Conservation (phyloP, 768 basidiomycete genomes). For the Boletus tylopilopsis region DNA sequence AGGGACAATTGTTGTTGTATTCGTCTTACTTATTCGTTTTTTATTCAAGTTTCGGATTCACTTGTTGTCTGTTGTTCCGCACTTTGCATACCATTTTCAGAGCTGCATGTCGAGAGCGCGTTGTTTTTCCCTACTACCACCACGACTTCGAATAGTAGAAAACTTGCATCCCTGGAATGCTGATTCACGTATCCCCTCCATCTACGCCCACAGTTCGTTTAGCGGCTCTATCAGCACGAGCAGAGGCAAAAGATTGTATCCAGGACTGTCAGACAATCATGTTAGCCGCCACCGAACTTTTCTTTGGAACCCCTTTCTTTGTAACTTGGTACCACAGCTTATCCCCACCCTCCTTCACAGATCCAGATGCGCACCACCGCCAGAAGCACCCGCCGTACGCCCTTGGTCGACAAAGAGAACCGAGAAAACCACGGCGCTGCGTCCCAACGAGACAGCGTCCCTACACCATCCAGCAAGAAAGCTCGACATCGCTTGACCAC, state of each 20-base stretch:
- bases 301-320: neutral
- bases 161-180: no score
- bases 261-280: no score
- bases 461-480: slow-evolving; percentile 17
- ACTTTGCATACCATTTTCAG: slow-evolving; percentile 8
- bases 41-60: slow-evolving; percentile 16
- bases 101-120: no score
- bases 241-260: no score
- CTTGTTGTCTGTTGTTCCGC: slow-evolving; percentile 11
- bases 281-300: slow-evolving; percentile 21
- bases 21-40: slow-evolving; percentile 27
- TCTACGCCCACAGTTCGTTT: no score
- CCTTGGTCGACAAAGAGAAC: slow-evolving; percentile 18
- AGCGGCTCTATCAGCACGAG: no score
- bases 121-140: no score
- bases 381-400: slow-evolving; percentile 26
- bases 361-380: slow-evolving; percentile 24
- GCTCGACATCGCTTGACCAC: slow-evolving; percentile 37
- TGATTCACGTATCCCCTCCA: no score
- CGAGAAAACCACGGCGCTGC: neutral
- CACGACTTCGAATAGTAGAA: no score
- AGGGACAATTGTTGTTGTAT: slow-evolving; percentile 13
- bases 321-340: slow-evolving; percentile 17
- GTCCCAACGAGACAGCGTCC: neutral
- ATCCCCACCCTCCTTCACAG: slow-evolving; percentile 18